phyloP scores from a whole-genome alignment of 768 basidiomycete genomes.

The Leccinum uliginosum region DNA sequence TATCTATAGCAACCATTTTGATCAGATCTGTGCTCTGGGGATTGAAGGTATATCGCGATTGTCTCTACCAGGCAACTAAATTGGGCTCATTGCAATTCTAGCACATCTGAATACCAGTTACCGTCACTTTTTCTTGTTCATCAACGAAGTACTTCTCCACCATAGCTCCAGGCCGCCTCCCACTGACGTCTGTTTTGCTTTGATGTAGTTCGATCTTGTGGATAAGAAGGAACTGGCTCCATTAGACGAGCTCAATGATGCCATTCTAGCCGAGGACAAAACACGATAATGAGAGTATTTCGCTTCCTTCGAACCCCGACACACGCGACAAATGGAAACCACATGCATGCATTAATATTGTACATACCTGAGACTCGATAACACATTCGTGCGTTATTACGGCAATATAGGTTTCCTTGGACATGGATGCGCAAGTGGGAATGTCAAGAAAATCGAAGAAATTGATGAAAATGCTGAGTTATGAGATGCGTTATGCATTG shows the following conservation, averaged over 20 bases:
- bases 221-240: constrained; percentile 96
- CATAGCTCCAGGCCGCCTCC: background rate
- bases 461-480: background rate
- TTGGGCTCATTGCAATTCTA: constrained; percentile 28
- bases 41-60: constrained; percentile 73
- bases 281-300: constrained; percentile 14
- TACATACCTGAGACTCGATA: constrained; percentile 11
- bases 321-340: background rate
- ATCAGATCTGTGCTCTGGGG: constrained; percentile 95
- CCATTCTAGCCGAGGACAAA: constrained; percentile 65
- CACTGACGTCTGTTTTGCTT: constrained; percentile 6
- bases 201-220: constrained; percentile 77
- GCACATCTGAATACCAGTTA: constrained; percentile 99
- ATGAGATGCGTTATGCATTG: constrained; percentile 6
- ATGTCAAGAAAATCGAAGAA: background rate
- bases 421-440: background rate
- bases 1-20: constrained; percentile 98
- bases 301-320: background rate
- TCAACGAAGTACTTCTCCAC: constrained; percentile 73
- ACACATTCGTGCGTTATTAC: constrained; percentile 5
- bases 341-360: background rate
- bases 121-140: constrained; percentile 95
- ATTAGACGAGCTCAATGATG: constrained; percentile 91
- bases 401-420: constrained; percentile 10
- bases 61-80: background rate